A percentile compares a stretch with the other conserved stretches of the same genome.
Conservation (phyloP, 2,329 filamentous ascomycete genomes). For the Sclerotinia sclerotiorum region DNA sequence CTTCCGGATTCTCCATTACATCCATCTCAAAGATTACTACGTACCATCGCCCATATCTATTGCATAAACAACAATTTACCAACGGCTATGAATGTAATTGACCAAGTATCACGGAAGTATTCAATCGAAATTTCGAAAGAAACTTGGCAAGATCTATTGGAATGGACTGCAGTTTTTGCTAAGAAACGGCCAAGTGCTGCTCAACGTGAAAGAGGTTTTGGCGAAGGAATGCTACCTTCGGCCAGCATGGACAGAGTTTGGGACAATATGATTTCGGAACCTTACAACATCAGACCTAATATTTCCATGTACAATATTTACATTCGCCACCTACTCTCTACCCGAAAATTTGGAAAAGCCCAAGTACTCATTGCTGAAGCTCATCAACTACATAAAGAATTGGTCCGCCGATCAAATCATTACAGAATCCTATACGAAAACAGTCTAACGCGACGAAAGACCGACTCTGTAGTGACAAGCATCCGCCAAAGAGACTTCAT, state of each 20-base stretch:
- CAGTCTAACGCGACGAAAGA: background rate
- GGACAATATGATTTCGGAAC: conserved; percentile 36
- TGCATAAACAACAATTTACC: conserved; percentile 64
- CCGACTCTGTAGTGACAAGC: conserved; percentile 5
- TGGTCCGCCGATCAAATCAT: background rate
- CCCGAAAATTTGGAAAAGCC: conserved; percentile 27
- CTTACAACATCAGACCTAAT: conserved; percentile 37
- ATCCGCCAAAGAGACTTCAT: conserved; percentile 25
- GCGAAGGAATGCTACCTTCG: conserved; percentile 29
- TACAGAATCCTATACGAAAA: conserved; percentile 14
- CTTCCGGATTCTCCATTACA: conserved; percentile 52
- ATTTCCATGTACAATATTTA: conserved; percentile 35
- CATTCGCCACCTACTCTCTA: conserved; percentile 30
- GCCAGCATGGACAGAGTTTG: conserved; percentile 34
- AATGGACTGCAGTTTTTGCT: conserved; percentile 63
- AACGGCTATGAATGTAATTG: conserved; percentile 58
- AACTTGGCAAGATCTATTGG: conserved; percentile 66
- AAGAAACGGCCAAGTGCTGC: conserved; percentile 27
- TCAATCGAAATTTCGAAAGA: conserved; percentile 54
- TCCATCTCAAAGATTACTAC: conserved; percentile 60
- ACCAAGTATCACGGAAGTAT: conserved; percentile 62
- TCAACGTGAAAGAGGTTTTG: conserved; percentile 2
- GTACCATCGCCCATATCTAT: conserved; percentile 66
- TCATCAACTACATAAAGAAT: conserved; percentile 18
- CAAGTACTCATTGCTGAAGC: conserved; percentile 30